Evolutionary conservation across 257 asterid species (phyloP).

Genomic region (Schizonepeta tenuifolia): DNA sequence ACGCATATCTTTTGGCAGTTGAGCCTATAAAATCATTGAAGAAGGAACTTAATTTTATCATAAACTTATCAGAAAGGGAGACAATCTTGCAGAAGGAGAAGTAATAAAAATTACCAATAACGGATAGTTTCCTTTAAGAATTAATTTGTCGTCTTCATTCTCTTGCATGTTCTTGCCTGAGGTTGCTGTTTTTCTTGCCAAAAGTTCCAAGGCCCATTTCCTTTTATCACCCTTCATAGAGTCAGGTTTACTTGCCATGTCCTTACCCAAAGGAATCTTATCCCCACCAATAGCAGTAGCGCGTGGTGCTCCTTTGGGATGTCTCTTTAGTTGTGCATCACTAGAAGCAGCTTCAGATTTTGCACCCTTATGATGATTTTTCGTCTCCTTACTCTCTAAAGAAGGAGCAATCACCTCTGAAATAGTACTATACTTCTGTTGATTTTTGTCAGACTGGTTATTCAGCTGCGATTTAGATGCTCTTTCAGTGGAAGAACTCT

Average conservation of each 20-base stretch:
- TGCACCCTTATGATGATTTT: slow-evolving; percentile 43
- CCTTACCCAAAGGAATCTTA: slow-evolving; percentile 54
- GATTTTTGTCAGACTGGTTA: slow-evolving; percentile 40
- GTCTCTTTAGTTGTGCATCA: slow-evolving; percentile 43
- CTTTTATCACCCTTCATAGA: slow-evolving; percentile 66
- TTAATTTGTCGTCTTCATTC: slow-evolving; percentile 54
- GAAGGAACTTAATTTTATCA: slow-evolving; percentile 23
- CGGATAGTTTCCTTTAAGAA: slow-evolving; percentile 72
- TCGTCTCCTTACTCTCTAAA: slow-evolving; percentile 43
- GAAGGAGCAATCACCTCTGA: slow-evolving; percentile 33
- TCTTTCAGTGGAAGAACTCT: slow-evolving; percentile 43
- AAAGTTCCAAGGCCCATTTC: slow-evolving; percentile 94
- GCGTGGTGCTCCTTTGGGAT: slow-evolving; percentile 38
- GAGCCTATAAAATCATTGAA: slow-evolving; percentile 65
- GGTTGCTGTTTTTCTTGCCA: slow-evolving; percentile 80
- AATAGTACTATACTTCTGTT: slow-evolving; percentile 38
- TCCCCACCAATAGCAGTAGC: slow-evolving; percentile 37
- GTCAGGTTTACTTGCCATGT: slow-evolving; percentile 46
- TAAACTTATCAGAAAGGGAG: slow-evolving; percentile 28
- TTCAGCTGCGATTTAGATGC: slow-evolving; percentile 32
- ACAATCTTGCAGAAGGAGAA: slow-evolving; percentile 21
- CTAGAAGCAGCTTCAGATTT: slow-evolving; percentile 50
- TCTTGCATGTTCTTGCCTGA: slow-evolving; percentile 61
- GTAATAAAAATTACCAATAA: slow-evolving; percentile 58
- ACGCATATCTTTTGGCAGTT: slow-evolving; percentile 92